Percentiles rank a stretch among this genome's conserved stretches.
Conservation (phyloP, 192 early-diverging fungal species). For the Coemansia sp. region DNA sequence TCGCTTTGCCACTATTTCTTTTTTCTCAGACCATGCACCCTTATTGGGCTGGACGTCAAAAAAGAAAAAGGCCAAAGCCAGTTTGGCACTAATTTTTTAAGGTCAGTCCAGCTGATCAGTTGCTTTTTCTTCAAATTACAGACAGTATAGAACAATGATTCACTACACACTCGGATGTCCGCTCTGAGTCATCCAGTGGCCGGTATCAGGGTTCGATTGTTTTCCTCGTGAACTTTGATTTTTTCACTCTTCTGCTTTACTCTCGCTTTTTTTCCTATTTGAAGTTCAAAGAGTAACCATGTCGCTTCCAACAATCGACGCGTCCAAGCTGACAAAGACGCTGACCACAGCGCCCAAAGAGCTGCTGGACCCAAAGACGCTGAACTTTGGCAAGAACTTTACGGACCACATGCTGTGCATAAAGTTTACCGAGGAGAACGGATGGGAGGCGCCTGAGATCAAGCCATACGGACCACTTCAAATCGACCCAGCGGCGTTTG, state of each 20-base stretch:
- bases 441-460: constrained; percentile 85
- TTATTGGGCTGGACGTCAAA: not conserved
- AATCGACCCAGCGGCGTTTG: constrained; percentile 81
- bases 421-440: constrained; percentile 70
- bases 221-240: not conserved
- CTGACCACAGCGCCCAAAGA: constrained; percentile 38
- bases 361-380: constrained; percentile 24
- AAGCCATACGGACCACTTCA: constrained; percentile 78
- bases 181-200: constrained; percentile 3
- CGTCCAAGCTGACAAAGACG: constrained; percentile 45
- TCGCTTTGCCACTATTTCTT: not conserved
- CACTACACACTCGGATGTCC: no score
- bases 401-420: constrained; percentile 94
- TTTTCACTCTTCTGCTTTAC: not conserved
- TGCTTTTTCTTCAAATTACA: no score
- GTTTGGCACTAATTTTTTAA: no score
- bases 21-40: not conserved
- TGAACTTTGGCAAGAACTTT: constrained; percentile 88
- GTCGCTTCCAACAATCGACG: constrained; percentile 38
- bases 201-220: not conserved
- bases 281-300: constrained; percentile 5
- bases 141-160: no score
- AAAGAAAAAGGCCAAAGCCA: no score
- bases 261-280: not conserved
- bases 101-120: no score